These are phyloP conservation scores for Ephemerocybe angulata DNA, from an alignment of 768 basidiomycete genomes.

Conservation along the genomic window DNA sequence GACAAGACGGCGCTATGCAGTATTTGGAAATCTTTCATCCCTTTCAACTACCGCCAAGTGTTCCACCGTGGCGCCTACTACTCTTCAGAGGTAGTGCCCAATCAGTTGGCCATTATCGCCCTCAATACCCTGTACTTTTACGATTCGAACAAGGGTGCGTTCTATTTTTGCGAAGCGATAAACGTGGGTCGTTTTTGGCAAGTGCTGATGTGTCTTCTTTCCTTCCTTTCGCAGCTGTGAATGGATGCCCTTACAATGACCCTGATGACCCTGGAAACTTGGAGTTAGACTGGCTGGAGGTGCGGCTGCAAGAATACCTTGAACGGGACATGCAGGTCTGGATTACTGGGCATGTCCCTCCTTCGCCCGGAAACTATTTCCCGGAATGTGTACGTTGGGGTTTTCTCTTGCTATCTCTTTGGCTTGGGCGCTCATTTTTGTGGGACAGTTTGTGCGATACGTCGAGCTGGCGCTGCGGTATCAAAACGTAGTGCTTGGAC, in stretches of 20 bases:
- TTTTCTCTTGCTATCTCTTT: slow-evolving; percentile 4
- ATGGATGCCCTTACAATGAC: slow-evolving; percentile 63
- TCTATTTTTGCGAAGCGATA: not conserved
- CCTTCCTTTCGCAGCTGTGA: slow-evolving; percentile 51
- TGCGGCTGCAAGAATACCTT: slow-evolving; percentile 69
- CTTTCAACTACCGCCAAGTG: slow-evolving; percentile 71
- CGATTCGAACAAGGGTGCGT: slow-evolving; percentile 78
- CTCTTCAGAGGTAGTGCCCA: slow-evolving; percentile 73
- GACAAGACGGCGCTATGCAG: slow-evolving; percentile 32
- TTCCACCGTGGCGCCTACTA: slow-evolving; percentile 89
- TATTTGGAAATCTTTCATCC: slow-evolving; percentile 82
- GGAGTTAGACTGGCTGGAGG: slow-evolving; percentile 87
- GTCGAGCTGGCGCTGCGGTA: slow-evolving; percentile 73
- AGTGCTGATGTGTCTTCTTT: no score
- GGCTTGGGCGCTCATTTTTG: slow-evolving; percentile 14
- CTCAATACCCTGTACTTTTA: slow-evolving; percentile 92
- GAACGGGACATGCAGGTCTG: slow-evolving; percentile 67
- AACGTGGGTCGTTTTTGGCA: no score
- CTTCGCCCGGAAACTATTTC: slow-evolving; percentile 75
- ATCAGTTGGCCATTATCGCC: slow-evolving; percentile 72
- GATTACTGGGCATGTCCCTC: slow-evolving; percentile 77
- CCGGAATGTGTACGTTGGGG: slow-evolving; percentile 69
- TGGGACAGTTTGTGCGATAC: slow-evolving; percentile 60
- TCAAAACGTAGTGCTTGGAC: slow-evolving; percentile 86
- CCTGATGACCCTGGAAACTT: slow-evolving; percentile 82